A percentile compares a stretch with the other conserved stretches of the same genome.
phyloP scores from a whole-genome alignment of 495 filamentous ascomycete species.

The Aspergillus nanangensis region DNA sequence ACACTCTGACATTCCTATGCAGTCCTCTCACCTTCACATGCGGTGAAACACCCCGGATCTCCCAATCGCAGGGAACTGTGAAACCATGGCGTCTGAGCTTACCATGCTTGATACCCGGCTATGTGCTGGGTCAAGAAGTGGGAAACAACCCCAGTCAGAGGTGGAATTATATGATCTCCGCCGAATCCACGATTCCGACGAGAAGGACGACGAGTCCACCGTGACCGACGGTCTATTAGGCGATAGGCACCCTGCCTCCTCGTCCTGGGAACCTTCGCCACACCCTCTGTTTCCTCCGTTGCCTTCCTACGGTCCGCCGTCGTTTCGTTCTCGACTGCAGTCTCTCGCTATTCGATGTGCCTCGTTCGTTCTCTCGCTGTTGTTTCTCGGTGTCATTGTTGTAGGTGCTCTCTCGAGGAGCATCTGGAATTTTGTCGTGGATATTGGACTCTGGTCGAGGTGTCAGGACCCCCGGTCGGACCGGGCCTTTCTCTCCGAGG shows the following conservation, averaged over 20 bases:
- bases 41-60: neutral
- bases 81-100: neutral
- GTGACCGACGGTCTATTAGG: conserved; percentile 14
- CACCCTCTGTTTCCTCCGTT: conserved; percentile 87
- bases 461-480: conserved; percentile 51
- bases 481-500: conserved; percentile 68
- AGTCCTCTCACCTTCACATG: neutral
- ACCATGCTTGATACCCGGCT: neutral
- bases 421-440: conserved; percentile 44
- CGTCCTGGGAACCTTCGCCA: conserved; percentile 1
- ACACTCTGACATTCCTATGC: neutral
- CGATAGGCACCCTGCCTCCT: conserved; percentile 1
- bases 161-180: conserved; percentile 11
- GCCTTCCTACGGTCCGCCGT: conserved; percentile 76
- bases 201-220: conserved; percentile 6
- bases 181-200: conserved; percentile 2
- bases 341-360: conserved; percentile 55
- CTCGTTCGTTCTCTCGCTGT: conserved; percentile 71
- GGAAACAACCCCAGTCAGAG: neutral
- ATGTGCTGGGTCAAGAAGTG: neutral
- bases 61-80: neutral
- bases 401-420: conserved; percentile 63
- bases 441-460: conserved; percentile 43
- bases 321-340: conserved; percentile 57
- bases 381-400: conserved; percentile 72